A percentile compares a stretch with the other conserved stretches of the same genome.
Conservation (phyloP, 352 stramenopile species). For the Phytophthora podocarpi region DNA sequence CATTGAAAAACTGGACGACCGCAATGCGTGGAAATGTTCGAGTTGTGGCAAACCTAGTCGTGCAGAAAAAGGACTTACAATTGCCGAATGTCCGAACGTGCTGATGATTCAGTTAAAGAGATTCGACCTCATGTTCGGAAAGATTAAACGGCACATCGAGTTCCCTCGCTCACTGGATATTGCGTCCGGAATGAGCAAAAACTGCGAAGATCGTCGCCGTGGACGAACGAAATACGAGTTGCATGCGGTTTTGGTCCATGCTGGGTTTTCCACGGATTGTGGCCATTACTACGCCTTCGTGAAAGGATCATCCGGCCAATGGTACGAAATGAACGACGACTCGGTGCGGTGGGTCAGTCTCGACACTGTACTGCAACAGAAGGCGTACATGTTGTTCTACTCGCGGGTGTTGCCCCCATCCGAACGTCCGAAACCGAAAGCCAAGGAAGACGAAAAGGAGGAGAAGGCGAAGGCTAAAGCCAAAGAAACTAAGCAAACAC, state of each 20-base stretch:
- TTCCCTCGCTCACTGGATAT: conserved; percentile 81
- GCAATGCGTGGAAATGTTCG: conserved; percentile 89
- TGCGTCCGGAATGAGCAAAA: conserved; percentile 58
- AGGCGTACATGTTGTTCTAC: conserved; percentile 93
- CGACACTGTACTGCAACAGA: conserved; percentile 87
- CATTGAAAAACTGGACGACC: conserved; percentile 80
- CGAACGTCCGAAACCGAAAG: conserved; percentile 46
- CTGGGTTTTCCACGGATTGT: conserved; percentile 86
- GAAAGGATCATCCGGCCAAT: conserved; percentile 86
- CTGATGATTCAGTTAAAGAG: conserved; percentile 92
- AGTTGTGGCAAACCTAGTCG: conserved; percentile 77
- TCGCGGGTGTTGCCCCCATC: conserved; percentile 62
- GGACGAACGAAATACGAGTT: conserved; percentile 74
- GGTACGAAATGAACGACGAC: conserved; percentile 94
- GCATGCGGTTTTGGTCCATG: conserved; percentile 86
- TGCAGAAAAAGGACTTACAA: conserved; percentile 84
- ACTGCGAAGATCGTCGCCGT: conserved; percentile 50
- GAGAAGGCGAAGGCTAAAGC: conserved; percentile 24
- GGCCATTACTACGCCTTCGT: conserved; percentile 93
- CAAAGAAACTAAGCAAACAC: conserved; percentile 20
- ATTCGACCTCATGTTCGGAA: conserved; percentile 87
- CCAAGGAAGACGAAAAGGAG: conserved; percentile 20
- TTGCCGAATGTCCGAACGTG: conserved; percentile 84
- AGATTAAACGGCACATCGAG: conserved; percentile 89
- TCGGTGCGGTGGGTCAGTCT: conserved; percentile 85